Conservation (phyloP, 176 grass and related monocot genomes). For the Phragmites australis region DNA sequence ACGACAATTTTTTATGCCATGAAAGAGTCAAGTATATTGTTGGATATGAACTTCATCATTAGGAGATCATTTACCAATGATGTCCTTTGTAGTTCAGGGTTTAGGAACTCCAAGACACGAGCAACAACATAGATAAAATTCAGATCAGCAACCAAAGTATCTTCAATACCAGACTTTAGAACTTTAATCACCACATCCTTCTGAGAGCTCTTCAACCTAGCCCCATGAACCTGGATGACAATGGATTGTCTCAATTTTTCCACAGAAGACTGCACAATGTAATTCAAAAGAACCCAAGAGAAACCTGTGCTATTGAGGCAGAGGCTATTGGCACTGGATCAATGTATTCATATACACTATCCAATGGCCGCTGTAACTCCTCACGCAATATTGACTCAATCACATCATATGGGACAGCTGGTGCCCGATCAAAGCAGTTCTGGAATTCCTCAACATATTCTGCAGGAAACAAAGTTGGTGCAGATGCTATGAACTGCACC, state of each 20-base stretch:
- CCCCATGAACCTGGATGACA: constrained; percentile 77
- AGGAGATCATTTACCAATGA: constrained; percentile 63
- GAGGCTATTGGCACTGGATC: constrained; percentile 90
- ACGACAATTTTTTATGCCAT: neutral
- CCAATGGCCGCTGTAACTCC: constrained; percentile 86
- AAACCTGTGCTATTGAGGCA: constrained; percentile 95
- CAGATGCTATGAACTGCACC: constrained; percentile 92
- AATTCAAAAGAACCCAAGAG: constrained; percentile 11
- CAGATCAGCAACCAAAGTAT: constrained; percentile 90
- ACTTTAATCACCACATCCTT: constrained; percentile 99
- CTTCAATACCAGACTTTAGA: constrained; percentile 92
- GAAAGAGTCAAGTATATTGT: neutral
- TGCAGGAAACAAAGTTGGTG: constrained; percentile 90
- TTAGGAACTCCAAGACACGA: constrained; percentile 88
- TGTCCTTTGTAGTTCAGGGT: constrained; percentile 86
- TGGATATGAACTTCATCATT: constrained; percentile 1
- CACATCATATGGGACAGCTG: constrained; percentile 65
- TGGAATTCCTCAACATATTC: constrained; percentile 97
- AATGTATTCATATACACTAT: constrained; percentile 86
- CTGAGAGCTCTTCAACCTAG: constrained; percentile 88
- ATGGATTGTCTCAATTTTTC: constrained; percentile 23
- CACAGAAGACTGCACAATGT: neutral
- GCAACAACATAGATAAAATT: constrained; percentile 93
- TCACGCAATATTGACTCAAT: constrained; percentile 82
- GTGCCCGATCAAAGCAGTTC: constrained; percentile 87